Conservation (phyloP, 1,284 basidiomycete genomes). For the Sutorius eximius region DNA sequence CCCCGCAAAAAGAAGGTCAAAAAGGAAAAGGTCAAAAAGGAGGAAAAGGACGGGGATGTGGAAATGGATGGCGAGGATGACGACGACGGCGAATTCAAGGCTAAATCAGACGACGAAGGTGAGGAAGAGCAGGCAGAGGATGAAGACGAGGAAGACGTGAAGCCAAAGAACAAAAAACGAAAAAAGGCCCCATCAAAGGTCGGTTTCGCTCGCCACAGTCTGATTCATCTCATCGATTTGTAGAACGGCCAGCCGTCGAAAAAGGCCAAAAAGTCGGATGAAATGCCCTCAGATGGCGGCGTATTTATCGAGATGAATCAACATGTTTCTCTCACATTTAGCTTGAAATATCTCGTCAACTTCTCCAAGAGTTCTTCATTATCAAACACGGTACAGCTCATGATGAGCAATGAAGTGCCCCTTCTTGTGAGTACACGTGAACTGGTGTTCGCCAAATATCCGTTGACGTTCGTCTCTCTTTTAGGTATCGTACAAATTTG, state of each 20-base stretch:
- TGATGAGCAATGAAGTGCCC: constrained; percentile 91
- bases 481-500: constrained; percentile 85
- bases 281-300: constrained; percentile 49
- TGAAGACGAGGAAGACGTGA: constrained; percentile 47
- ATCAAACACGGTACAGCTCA: constrained; percentile 71
- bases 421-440: constrained; percentile 57
- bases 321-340: constrained; percentile 93
- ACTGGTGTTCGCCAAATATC: constrained; percentile 5
- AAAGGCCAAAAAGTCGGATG: constrained; percentile 53
- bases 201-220: constrained; percentile 9
- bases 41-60: constrained; percentile 44
- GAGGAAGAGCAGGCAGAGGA: constrained; percentile 56
- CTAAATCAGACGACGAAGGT: constrained; percentile 50
- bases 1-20: constrained; percentile 46
- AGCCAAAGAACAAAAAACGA: constrained; percentile 58
- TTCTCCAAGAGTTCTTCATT: constrained; percentile 92
- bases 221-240: constrained; percentile 12
- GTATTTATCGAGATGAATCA: constrained; percentile 83
- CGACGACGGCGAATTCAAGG: constrained; percentile 42
- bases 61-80: constrained; percentile 44
- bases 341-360: constrained; percentile 95
- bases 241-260: constrained; percentile 51
- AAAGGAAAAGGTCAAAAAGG: constrained; percentile 46
- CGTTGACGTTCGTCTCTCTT: background rate
- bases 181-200: constrained; percentile 58